Conservation (phyloP, 2,329 filamentous ascomycete genomes). For the Cercospora sp. region DNA sequence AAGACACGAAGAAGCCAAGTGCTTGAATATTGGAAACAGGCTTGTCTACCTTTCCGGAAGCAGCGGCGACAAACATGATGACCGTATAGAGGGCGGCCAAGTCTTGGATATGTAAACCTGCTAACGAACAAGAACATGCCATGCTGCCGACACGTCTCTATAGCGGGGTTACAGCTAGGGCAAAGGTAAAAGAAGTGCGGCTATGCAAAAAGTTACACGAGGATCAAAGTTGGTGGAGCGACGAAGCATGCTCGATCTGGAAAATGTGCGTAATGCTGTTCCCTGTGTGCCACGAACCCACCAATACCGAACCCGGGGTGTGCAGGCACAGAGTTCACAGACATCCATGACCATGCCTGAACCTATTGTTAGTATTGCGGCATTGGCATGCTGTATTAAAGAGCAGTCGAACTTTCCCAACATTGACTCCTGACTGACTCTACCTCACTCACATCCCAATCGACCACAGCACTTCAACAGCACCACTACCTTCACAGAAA, state of each 20-base stretch:
- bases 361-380: neutral
- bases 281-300: neutral
- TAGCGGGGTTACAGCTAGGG: neutral
- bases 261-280: neutral
- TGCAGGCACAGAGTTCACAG: neutral
- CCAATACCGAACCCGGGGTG: neutral
- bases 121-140: neutral
- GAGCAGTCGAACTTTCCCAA: neutral
- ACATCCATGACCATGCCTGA: neutral
- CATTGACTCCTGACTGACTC: neutral
- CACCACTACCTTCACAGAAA: neutral
- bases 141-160: neutral
- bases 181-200: neutral
- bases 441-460: neutral
- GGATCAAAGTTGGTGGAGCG: neutral
- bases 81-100: neutral
- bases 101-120: neutral
- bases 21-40: neutral
- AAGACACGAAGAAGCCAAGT: neutral
- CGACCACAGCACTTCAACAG: neutral
- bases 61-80: neutral
- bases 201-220: neutral
- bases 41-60: neutral
- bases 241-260: neutral
- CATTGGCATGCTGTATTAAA: neutral